Evolutionary conservation across 1,284 basidiomycete genomes (phyloP).

Genomic region (Ganoderma sinense): DNA sequence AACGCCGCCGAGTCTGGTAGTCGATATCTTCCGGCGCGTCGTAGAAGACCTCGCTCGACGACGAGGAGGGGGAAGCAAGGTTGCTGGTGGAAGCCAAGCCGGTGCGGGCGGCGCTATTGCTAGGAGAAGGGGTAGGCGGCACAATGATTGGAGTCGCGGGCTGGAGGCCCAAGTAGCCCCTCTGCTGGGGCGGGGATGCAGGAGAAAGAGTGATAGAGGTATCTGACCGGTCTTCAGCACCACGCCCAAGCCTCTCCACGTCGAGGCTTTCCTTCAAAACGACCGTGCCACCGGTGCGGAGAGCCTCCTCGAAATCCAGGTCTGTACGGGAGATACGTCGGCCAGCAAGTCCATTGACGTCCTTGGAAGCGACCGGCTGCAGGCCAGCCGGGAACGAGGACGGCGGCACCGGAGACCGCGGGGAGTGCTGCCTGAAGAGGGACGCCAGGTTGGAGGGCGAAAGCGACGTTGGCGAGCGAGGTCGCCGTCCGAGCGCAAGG

Average conservation of each 20-base stretch:
- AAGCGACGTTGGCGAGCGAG: slow-evolving; percentile 8
- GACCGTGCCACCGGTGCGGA: slow-evolving; percentile 70
- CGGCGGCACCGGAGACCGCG: slow-evolving; percentile 55
- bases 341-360: slow-evolving; percentile 48
- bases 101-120: slow-evolving; percentile 32
- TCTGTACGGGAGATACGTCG: slow-evolving; percentile 67
- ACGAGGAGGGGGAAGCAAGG: slow-evolving; percentile 47
- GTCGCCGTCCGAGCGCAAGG: slow-evolving; percentile 26
- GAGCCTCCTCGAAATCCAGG: slow-evolving; percentile 80
- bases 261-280: slow-evolving; percentile 73
- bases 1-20: slow-evolving; percentile 77
- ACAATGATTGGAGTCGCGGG: slow-evolving; percentile 60
- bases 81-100: slow-evolving; percentile 35
- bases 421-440: slow-evolving; percentile 45
- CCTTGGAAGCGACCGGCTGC: slow-evolving; percentile 61
- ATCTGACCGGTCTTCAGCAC: slow-evolving; percentile 39
- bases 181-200: slow-evolving; percentile 35
- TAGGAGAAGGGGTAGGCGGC: slow-evolving; percentile 61
- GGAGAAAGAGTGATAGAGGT: slow-evolving; percentile 39
- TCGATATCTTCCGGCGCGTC: slow-evolving; percentile 68
- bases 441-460: slow-evolving; percentile 40
- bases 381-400: slow-evolving; percentile 61
- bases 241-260: slow-evolving; percentile 65
- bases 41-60: slow-evolving; percentile 61
- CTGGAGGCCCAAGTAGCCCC: slow-evolving; percentile 39